Conservation (phyloP, 257 asterid genomes). For the Henckelia pumila region DNA sequence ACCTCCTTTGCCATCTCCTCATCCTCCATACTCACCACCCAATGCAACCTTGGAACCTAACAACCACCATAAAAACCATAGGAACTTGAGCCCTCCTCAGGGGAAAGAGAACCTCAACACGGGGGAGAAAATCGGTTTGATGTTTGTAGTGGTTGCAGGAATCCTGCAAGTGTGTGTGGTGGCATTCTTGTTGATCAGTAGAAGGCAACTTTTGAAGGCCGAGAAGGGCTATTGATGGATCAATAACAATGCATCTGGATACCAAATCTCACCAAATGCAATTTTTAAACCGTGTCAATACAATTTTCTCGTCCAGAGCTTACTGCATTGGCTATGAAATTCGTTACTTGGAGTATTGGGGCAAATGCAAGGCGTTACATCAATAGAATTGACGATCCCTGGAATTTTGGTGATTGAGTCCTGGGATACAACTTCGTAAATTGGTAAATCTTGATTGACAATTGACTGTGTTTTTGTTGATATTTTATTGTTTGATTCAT, state of each 20-base stretch:
- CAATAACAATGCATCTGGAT: background rate
- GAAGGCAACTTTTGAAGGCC: slow-evolving; percentile 33
- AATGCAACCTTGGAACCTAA: slow-evolving; percentile 9
- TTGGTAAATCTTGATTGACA: background rate
- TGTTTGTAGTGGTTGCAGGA: slow-evolving; percentile 40
- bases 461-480: background rate
- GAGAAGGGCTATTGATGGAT: slow-evolving; percentile 11
- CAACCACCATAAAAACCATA: background rate
- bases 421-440: background rate
- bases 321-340: background rate
- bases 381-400: background rate
- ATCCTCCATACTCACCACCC: slow-evolving; percentile 23
- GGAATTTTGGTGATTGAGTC: background rate
- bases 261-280: too few relatives aligned
- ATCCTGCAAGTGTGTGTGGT: slow-evolving; percentile 45
- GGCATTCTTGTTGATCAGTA: slow-evolving; percentile 38
- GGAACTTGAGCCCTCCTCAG: slow-evolving; percentile 18
- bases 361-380: background rate
- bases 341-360: background rate
- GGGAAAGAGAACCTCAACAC: slow-evolving; percentile 24
- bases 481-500: background rate
- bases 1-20: slow-evolving; percentile 29
- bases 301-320: background rate
- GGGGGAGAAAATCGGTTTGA: slow-evolving; percentile 45
- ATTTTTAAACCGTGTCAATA: background rate